phyloP scores from a whole-genome alignment of 73 alveolate species.

The Paramecium bursaria region DNA sequence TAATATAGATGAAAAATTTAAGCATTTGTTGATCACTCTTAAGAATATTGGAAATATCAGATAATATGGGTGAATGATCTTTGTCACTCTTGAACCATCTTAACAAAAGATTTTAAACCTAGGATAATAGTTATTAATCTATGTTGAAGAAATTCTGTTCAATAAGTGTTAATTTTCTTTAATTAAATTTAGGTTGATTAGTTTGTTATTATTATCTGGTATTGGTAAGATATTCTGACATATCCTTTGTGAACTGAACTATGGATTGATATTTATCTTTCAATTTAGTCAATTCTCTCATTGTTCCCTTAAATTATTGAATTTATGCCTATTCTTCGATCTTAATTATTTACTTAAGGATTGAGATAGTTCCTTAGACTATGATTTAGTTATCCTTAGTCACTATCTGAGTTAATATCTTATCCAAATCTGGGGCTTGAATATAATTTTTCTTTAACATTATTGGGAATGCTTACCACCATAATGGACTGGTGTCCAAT shows the following conservation, averaged over 20 bases:
- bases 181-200: no score
- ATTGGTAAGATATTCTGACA: no score
- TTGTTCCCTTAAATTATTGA: neutral
- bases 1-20: constrained; percentile 57
- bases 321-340: constrained; percentile 9
- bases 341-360: neutral
- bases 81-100: no score
- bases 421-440: neutral
- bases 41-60: constrained; percentile 24
- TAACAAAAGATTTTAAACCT: no score
- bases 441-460: constrained; percentile 37
- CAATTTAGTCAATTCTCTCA: constrained; percentile 21
- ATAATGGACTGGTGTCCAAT: constrained; percentile 51
- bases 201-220: no score
- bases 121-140: no score
- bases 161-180: no score
- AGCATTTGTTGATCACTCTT: neutral
- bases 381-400: constrained; percentile 10
- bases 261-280: constrained; percentile 7
- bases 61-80: no score
- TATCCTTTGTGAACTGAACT: constrained; percentile 4
- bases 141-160: no score
- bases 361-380: neutral
- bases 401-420: neutral
- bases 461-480: constrained; percentile 58